Base-by-base conservation (phyloP, 2,329 filamentous ascomycete genomes). In the Ustilaginoidea virens region DNA sequence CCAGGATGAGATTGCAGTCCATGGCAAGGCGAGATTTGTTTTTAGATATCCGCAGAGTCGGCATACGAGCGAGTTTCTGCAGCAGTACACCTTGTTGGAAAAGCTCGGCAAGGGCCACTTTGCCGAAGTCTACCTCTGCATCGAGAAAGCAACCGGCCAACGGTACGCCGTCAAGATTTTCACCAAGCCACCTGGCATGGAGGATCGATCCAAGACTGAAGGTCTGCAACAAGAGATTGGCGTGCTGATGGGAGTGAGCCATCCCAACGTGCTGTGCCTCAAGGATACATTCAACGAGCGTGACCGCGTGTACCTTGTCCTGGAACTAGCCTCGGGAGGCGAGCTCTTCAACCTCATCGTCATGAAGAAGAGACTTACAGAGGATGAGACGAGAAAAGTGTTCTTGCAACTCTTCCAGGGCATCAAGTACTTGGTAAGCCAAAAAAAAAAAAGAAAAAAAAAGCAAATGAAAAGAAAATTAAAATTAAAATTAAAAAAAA, bases 271-370 rank as follows among this genome's bases (percentile, higher is more conserved):
- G 30, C 63, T 98, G 10, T 94, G 86, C 48, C 61, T 98, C 31
- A 94, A 92, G 52, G 86, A 93, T 40, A 93, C 85, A 0, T 98
- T 93, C 49, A 81, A 92, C 45, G 90, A 98, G 51, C 68, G 69
- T 27, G 83, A 90, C 40, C 82, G 81, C 2, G 83, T 94, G 13
- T 96, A 93, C 49, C 61, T 98, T 23, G 77, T 98, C 8, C 58
- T 96, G 27, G 90, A 98, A 50, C 65, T 96, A 41, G 87, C 87
- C 2, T 64, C 83, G 0, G 85, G 93, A 53, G 90, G 90, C 44
- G 92, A 98, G 54, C 61, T 98, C 10, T 98, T 98, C 65, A 93
- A 96, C 48, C 77, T 74, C 56, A 94, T 98, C 36, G 79, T 94
- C 16, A 75, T 77, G 65, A 87, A 92, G 55, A 70, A 83, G 47